A percentile compares a stretch with the other conserved stretches of the same genome.
Conservation (phyloP, 1,139 yeast species). For the Candida tetrigidarum region DNA sequence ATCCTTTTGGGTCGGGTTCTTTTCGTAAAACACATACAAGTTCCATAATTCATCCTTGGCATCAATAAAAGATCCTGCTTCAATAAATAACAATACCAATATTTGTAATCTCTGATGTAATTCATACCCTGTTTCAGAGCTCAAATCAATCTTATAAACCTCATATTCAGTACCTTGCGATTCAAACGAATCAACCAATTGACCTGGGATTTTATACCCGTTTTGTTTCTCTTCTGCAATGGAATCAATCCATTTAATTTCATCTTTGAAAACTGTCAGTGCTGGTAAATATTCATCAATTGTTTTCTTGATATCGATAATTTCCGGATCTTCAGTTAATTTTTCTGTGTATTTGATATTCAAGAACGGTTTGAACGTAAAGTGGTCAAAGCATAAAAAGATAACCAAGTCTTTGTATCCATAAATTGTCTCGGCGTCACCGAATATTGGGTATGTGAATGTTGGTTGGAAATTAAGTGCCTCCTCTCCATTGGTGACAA, state of each 20-base stretch:
- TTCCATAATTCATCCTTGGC: constrained; percentile 77
- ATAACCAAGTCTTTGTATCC: constrained; percentile 76
- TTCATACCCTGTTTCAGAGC: constrained; percentile 45
- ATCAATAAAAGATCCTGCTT: constrained; percentile 92
- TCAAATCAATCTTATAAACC: constrained; percentile 45
- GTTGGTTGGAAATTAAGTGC: constrained; percentile 65
- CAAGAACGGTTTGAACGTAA: constrained; percentile 49
- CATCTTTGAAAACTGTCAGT: constrained; percentile 63
- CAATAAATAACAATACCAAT: constrained; percentile 82
- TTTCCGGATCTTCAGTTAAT: constrained; percentile 48
- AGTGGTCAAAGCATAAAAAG: constrained; percentile 51
- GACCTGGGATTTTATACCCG: constrained; percentile 52
- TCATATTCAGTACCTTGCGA: constrained; percentile 34
- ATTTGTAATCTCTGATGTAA: constrained; percentile 77
- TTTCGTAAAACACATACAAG: constrained; percentile 52
- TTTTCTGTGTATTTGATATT: constrained; percentile 60
- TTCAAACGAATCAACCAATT: constrained; percentile 38
- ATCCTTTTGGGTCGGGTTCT: constrained; percentile 32
- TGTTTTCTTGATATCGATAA: constrained; percentile 55
- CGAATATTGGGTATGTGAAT: constrained; percentile 92
- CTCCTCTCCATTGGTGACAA: constrained; percentile 55
- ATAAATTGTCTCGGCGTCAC: constrained; percentile 86
- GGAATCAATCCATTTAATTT: constrained; percentile 63
- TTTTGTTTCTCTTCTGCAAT: constrained; percentile 51
- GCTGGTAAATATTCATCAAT: constrained; percentile 64